Evolutionary conservation across 768 basidiomycete species (phyloP).

Genomic region (Lactarius hatsudake): DNA sequence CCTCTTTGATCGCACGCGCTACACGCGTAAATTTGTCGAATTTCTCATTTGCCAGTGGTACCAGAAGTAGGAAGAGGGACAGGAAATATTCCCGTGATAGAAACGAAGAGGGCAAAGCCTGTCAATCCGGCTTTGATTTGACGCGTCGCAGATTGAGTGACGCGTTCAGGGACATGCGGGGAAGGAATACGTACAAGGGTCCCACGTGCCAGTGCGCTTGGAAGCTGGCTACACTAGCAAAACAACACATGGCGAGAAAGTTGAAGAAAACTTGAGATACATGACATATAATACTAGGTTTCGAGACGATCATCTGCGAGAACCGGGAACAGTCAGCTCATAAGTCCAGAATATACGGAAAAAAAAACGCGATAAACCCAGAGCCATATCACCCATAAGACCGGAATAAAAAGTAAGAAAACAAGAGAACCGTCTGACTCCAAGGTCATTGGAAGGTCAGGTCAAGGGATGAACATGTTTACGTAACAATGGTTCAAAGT

Average conservation of each 20-base stretch:
- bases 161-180: background rate
- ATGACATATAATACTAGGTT: constrained; percentile 76
- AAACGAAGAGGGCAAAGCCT: constrained; percentile 81
- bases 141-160: constrained; percentile 2
- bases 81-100: constrained; percentile 68
- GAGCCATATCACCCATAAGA: constrained; percentile 63
- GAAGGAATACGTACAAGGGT: constrained; percentile 68
- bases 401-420: constrained; percentile 63
- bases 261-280: constrained; percentile 85
- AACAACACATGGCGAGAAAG: constrained; percentile 89
- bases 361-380: constrained; percentile 47
- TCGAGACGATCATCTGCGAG: constrained; percentile 80
- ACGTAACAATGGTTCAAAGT: constrained; percentile 24
- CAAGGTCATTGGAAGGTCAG: constrained; percentile 21
- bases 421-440: constrained; percentile 48
- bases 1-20: constrained; percentile 77
- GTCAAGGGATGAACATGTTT: constrained; percentile 22
- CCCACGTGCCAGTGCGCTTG: constrained; percentile 83
- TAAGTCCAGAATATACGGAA: constrained; percentile 12
- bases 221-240: constrained; percentile 84
- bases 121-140: constrained; percentile 71
- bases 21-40: constrained; percentile 77
- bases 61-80: constrained; percentile 66
- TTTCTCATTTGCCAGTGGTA: constrained; percentile 82
- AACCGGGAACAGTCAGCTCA: constrained; percentile 29